A percentile compares a stretch with the other conserved stretches of the same genome.
Evolutionary conservation across 805 yeast species (phyloP).

Genomic region (Dipodascus albidus): DNA sequence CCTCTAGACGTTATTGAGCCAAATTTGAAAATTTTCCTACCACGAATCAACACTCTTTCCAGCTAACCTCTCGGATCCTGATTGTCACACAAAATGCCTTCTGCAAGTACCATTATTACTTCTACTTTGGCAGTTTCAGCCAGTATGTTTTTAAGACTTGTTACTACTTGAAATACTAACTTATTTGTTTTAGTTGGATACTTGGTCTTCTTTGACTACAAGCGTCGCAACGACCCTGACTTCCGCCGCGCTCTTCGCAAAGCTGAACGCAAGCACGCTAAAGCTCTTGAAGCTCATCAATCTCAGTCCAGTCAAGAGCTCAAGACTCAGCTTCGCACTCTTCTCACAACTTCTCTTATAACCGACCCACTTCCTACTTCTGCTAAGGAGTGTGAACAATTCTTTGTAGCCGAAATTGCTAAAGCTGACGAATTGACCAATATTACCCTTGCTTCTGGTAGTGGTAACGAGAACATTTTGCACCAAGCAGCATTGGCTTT

Average conservation of each 20-base stretch:
- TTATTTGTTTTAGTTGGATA: conserved; percentile 31
- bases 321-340: conserved; percentile 46
- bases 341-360: conserved; percentile 51
- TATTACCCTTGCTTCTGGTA: conserved; percentile 1
- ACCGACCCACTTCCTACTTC: conserved; percentile 69
- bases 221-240: conserved; percentile 69
- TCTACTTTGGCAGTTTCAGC: conserved; percentile 22
- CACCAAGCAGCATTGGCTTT: conserved; percentile 79
- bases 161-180: neutral
- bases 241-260: conserved; percentile 71
- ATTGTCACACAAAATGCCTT: no score
- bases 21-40: neutral
- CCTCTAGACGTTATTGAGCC: neutral
- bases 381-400: conserved; percentile 55
- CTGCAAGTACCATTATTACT: conserved; percentile 22
- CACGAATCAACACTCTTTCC: no score
- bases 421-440: conserved; percentile 72
- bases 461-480: conserved; percentile 43
- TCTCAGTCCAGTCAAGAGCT: conserved; percentile 27
- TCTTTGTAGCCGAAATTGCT: conserved; percentile 75
- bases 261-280: conserved; percentile 49
- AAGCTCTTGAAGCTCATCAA: conserved; percentile 46
- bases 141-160: conserved; percentile 5
- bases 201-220: conserved; percentile 83
- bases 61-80: conserved; percentile 1